These are phyloP conservation scores for Tulasnella sp. DNA, from an alignment of 768 basidiomycete species.

Conservation along the genomic window DNA sequence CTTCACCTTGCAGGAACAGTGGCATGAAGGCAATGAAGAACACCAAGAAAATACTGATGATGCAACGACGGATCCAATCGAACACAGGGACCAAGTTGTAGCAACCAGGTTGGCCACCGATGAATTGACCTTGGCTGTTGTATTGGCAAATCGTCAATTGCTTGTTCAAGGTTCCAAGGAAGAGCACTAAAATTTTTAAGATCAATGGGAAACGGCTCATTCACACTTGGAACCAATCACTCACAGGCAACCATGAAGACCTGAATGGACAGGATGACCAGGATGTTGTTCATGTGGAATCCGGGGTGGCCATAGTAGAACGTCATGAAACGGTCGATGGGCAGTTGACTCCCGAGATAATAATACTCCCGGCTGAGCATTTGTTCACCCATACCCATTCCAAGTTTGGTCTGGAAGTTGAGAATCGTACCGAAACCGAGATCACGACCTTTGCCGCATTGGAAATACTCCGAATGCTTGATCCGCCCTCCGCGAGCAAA, in stretches of 20 bases:
- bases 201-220: conserved; percentile 19
- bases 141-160: conserved; percentile 77
- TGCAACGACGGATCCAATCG: conserved; percentile 92
- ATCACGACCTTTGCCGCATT: conserved; percentile 98
- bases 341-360: conserved; percentile 95
- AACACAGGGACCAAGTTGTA: conserved; percentile 93
- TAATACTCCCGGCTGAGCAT: conserved; percentile 99
- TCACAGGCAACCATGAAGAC: conserved; percentile 86
- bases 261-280: conserved; percentile 95
- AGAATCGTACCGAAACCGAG: conserved; percentile 98
- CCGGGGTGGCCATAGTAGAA: conserved; percentile 99
- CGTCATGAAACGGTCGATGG: conserved; percentile 96
- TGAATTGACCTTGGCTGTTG: conserved; percentile 61
- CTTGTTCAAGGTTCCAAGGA: conserved; percentile 87
- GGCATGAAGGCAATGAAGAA: conserved; percentile 97
- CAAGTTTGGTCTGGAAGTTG: conserved; percentile 99
- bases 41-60: conserved; percentile 97
- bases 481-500: conserved; percentile 94
- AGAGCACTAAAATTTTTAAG: conserved; percentile 65
- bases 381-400: conserved; percentile 99
- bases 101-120: conserved; percentile 79
- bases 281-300: conserved; percentile 99
- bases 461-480: conserved; percentile 99
- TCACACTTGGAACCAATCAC: conserved; percentile 36
- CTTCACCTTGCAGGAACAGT: conserved; percentile 85